These are phyloP conservation scores for Scedosporium apiospermum DNA, from an alignment of 2,329 filamentous ascomycete species.

Conservation along the genomic window DNA sequence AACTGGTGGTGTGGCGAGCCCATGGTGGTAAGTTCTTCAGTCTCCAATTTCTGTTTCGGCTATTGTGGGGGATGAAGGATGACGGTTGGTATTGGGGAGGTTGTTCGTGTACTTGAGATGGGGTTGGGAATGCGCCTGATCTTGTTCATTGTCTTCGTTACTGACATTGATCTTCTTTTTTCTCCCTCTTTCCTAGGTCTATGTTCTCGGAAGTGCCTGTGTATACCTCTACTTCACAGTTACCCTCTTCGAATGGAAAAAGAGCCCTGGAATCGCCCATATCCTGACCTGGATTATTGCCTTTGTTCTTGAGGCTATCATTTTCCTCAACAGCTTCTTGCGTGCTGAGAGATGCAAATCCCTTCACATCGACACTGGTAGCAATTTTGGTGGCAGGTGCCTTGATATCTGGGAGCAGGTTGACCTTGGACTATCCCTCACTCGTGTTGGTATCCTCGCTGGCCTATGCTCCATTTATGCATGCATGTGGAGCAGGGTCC, in stretches of 20 bases:
- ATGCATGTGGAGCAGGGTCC: neutral
- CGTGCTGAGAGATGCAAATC: neutral
- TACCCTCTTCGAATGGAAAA: constrained; percentile 73
- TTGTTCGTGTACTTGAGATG: neutral
- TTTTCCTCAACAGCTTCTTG: constrained; percentile 59
- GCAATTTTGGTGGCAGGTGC: constrained; percentile 14
- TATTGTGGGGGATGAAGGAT: neutral
- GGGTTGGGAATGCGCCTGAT: too few species aligned
- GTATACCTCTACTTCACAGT: constrained; percentile 80
- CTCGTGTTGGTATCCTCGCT: constrained; percentile 59
- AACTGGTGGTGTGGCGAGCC: constrained; percentile 78
- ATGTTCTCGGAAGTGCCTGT: constrained; percentile 76
- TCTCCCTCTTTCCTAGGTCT: constrained; percentile 51
- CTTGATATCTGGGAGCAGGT: constrained; percentile 33
- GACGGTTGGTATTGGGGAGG: neutral
- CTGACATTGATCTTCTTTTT: neutral
- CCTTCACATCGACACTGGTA: constrained; percentile 10
- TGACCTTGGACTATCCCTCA: constrained; percentile 56
- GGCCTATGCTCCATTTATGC: constrained; percentile 27
- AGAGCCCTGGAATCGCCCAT: constrained; percentile 73
- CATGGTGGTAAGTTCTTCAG: constrained; percentile 51
- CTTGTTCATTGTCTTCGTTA: neutral
- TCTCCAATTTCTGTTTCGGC: neutral
- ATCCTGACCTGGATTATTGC: constrained; percentile 69
- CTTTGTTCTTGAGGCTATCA: constrained; percentile 60